These are phyloP conservation scores for Tephrocybe sp. DNA, from an alignment of 768 basidiomycete species.

Conservation along the genomic window DNA sequence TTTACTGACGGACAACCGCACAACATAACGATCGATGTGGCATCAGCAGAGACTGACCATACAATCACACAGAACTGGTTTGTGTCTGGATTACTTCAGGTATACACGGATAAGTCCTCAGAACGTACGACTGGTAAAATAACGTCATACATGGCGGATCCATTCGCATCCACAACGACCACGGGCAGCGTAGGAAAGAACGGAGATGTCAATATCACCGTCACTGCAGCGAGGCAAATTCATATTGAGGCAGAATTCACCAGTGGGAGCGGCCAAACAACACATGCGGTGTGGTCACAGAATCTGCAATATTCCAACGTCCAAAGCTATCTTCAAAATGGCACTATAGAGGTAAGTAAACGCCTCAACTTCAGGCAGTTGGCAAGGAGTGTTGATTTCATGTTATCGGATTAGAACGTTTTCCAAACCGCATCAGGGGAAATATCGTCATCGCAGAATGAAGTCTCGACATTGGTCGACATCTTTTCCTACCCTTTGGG, in stretches of 20 bases:
- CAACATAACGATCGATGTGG: conserved; percentile 68
- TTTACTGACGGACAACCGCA: conserved; percentile 66
- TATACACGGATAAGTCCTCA: conserved; percentile 59
- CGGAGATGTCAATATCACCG: conserved; percentile 59
- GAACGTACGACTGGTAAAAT: conserved; percentile 66
- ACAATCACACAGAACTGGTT: conserved; percentile 73
- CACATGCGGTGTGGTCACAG: conserved; percentile 57
- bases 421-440: conserved; percentile 36
- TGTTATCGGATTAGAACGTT: conserved; percentile 29
- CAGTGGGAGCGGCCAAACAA: conserved; percentile 57
- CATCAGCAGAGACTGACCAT: conserved; percentile 65
- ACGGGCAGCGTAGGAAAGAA: conserved; percentile 36
- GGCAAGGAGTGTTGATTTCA: neutral
- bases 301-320: conserved; percentile 56
- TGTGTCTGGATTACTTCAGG: conserved; percentile 68
- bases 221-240: conserved; percentile 53
- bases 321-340: conserved; percentile 56
- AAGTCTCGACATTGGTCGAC: conserved; percentile 33
- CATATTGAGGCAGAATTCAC: conserved; percentile 61
- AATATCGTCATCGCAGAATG: conserved; percentile 37
- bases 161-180: conserved; percentile 51
- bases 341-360: conserved; percentile 34
- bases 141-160: conserved; percentile 49
- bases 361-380: no score
- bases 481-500: conserved; percentile 43